Conservation (phyloP, 495 filamentous ascomycete genomes). For the Lasiosphaeriaceae sp. region DNA sequence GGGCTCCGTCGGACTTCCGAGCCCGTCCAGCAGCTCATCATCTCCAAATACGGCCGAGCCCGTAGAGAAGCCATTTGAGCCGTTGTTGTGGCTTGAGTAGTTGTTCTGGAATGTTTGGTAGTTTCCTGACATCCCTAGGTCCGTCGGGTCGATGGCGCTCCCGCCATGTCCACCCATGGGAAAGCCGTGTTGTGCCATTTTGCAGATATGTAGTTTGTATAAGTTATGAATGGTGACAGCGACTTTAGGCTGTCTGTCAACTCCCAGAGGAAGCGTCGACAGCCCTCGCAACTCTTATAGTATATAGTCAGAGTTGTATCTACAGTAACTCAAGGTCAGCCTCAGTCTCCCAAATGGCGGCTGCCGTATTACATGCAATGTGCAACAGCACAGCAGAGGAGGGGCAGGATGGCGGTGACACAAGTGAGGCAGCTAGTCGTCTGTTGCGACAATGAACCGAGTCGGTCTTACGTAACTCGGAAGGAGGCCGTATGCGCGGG, state of each 20-base stretch:
- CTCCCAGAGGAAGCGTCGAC: background rate
- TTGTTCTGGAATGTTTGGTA: slow-evolving; percentile 40
- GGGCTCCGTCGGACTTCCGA: slow-evolving; percentile 45
- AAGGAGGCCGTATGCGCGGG: background rate
- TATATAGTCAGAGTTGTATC: too few relatives aligned
- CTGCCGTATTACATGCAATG: too few relatives aligned
- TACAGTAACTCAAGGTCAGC: background rate
- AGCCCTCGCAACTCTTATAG: background rate
- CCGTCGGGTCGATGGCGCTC: slow-evolving; percentile 76
- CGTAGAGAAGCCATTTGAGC: slow-evolving; percentile 34
- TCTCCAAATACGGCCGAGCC: slow-evolving; percentile 55
- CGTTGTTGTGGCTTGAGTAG: slow-evolving; percentile 35
- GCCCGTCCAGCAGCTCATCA: slow-evolving; percentile 61
- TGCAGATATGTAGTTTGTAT: background rate
- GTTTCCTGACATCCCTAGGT: slow-evolving; percentile 63
- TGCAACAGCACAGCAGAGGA: background rate
- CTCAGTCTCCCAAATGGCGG: background rate
- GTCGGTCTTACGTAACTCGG: background rate
- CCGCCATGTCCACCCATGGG: slow-evolving; percentile 62
- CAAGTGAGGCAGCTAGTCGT: background rate
- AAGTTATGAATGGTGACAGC: background rate
- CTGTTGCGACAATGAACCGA: background rate
- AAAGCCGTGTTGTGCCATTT: slow-evolving; percentile 58
- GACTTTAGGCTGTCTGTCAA: slow-evolving; percentile 7
- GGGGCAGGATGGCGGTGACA: slow-evolving; percentile 1